Evolutionary conservation across 805 yeast species (phyloP), one percentile per base, ranked within the genome.

Genomic region (Komagataella kurtzmanii): DNA sequence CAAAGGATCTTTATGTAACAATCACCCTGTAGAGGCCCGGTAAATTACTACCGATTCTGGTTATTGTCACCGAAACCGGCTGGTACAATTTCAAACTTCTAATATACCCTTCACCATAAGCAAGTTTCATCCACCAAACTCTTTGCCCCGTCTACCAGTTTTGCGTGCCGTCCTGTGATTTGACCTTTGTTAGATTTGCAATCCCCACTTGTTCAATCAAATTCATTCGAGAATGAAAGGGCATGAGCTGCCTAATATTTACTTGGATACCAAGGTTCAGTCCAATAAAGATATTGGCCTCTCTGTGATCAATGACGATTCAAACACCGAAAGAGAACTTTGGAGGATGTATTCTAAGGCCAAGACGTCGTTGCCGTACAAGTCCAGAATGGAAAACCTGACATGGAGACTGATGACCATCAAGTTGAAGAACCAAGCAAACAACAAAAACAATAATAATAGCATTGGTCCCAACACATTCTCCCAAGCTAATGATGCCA

Each of bases 341-440:
- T 89, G 96, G 96, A 80, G 80, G 60, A 77, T 89, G 83, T 89
- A 89, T 65, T 73, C 83, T 50, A 77, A 76, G 56, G 95, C 95
- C 14, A 80, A 79, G 56, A 81, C 86, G 8, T 73, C 83, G 10
- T 67, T 89, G 45, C 95, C 96, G 1, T 81, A 86, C 63, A 76
- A 77, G 52, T 75, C 79, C 24, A 70, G 97, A 50, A 84, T 89
- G 81, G 88, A 85, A 60, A 89, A 89, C 62, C 65, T 88, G 51
- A 81, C 95, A 7, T 88, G 96, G 96, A 70, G 97, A 54, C 75
- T 88, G 79, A 83, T 88, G 90, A 78, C 74, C 47, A 69, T 83
- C 57, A 74, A 67, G 53, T 51, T 62, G 44, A 55, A 54, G 48
- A 49, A 53, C 10, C 48, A 23, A 12, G 24, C 46, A 21, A 30